A percentile compares a stretch with the other conserved stretches of the same genome.
These are phyloP conservation scores for Tuctoria greenei DNA, from an alignment of 176 grass and related monocot genomes.

Conservation along the genomic window DNA sequence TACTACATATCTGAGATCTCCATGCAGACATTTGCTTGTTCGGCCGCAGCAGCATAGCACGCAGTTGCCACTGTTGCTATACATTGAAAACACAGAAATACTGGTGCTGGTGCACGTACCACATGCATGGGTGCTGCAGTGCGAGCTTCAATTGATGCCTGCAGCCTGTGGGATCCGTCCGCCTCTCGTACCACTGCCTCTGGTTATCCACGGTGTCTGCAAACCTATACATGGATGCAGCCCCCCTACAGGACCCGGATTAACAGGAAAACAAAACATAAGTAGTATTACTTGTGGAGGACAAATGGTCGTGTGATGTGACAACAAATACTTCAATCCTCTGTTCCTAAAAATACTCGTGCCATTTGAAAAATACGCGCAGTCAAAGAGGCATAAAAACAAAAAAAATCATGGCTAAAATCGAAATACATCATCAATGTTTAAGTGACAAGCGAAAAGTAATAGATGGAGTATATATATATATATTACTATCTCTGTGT, in stretches of 20 bases:
- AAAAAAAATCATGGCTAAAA: too few species aligned
- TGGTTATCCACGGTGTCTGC: conserved; percentile 38
- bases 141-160: conserved; percentile 25
- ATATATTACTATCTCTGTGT: too few species aligned
- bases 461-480: too few species aligned
- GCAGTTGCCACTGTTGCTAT: conserved; percentile 3
- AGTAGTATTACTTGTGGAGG: neutral
- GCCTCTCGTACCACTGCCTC: neutral
- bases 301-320: too few species aligned
- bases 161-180: conserved; percentile 25
- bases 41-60: neutral
- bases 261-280: neutral
- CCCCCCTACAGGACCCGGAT: neutral
- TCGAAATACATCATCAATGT: too few species aligned
- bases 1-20: conserved; percentile 13
- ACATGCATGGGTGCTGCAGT: conserved; percentile 37
- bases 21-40: conserved; percentile 8
- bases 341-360: too few species aligned
- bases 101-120: conserved; percentile 15
- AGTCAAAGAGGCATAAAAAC: too few species aligned
- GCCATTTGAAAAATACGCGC: too few species aligned
- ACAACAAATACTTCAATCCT: too few species aligned
- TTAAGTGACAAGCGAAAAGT: too few species aligned
- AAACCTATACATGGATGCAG: neutral
- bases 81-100: conserved; percentile 47